These are phyloP conservation scores for Kodamaea jinghongensis DNA, from an alignment of 805 yeast species.

Conservation along the genomic window DNA sequence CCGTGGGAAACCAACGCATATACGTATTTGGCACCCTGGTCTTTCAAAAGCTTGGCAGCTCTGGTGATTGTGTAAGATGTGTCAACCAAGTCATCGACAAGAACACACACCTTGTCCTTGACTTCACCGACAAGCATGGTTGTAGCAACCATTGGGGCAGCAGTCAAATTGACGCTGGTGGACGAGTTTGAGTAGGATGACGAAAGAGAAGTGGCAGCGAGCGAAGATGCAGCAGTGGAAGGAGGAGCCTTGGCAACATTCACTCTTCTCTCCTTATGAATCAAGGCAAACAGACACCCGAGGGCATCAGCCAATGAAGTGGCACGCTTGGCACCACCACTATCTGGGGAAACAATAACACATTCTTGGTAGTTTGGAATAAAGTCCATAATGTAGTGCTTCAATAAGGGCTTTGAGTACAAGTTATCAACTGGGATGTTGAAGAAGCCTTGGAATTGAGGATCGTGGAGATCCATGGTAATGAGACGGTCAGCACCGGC, in stretches of 20 bases:
- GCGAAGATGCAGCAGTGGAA: conserved; percentile 18
- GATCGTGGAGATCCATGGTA: conserved; percentile 97
- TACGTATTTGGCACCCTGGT: conserved; percentile 86
- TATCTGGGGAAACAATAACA: conserved; percentile 95
- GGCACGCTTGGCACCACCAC: conserved; percentile 98
- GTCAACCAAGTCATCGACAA: conserved; percentile 91
- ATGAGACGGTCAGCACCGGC: conserved; percentile 97
- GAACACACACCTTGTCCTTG: conserved; percentile 76
- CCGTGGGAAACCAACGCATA: conserved; percentile 92
- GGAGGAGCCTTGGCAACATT: conserved; percentile 36
- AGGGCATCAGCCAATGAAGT: conserved; percentile 89
- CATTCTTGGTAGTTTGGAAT: conserved; percentile 81
- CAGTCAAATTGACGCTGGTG: conserved; percentile 13
- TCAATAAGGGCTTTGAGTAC: conserved; percentile 82
- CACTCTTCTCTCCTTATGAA: conserved; percentile 86
- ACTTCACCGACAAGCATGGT: conserved; percentile 98
- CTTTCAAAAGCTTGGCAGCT: conserved; percentile 88
- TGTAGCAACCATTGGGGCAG: conserved; percentile 54
- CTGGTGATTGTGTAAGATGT: conserved; percentile 89
- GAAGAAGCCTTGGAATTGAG: conserved; percentile 97
- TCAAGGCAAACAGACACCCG: conserved; percentile 86
- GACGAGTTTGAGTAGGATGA: conserved; percentile 14
- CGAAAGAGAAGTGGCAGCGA: conserved; percentile 2
- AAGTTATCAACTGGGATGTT: conserved; percentile 95
- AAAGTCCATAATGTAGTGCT: conserved; percentile 73